Conservation (phyloP, 1,139 yeast genomes). For the Candida sanyaensis region DNA sequence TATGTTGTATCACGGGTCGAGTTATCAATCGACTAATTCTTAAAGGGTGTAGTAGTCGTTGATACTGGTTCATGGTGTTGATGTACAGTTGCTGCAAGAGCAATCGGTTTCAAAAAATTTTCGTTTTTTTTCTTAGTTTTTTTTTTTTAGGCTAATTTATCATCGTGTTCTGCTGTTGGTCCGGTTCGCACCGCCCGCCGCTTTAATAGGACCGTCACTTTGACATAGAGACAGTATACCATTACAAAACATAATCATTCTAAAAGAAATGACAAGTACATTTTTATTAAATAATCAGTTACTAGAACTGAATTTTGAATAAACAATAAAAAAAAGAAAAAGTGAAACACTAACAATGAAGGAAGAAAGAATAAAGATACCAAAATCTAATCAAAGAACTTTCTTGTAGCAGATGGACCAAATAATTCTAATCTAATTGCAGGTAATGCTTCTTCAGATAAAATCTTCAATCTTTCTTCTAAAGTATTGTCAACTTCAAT, state of each 20-base stretch:
- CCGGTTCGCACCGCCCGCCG: neutral
- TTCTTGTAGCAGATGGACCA: slow-evolving; percentile 85
- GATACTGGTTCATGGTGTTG: neutral
- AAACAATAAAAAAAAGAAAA: neutral
- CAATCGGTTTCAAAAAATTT: too few species aligned
- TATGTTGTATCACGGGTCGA: neutral
- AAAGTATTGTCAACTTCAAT: slow-evolving; percentile 90
- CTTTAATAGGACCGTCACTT: neutral
- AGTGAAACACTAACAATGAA: neutral
- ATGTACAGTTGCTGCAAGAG: neutral
- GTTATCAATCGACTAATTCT: neutral
- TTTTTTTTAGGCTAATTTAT: too few species aligned
- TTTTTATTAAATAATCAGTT: neutral
- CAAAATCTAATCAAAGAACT: slow-evolving; percentile 72
- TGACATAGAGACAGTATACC: too few species aligned
- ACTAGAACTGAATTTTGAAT: neutral
- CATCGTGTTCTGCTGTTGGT: neutral
- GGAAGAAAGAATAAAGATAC: neutral
- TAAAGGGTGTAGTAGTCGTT: neutral
- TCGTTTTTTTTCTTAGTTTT: too few species aligned
- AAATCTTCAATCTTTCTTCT: slow-evolving; percentile 85
- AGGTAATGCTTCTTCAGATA: slow-evolving; percentile 86
- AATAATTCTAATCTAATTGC: slow-evolving; percentile 88
- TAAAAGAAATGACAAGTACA: neutral
- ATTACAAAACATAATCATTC: too few species aligned